Evolutionary conservation across 2,329 filamentous ascomycete species (phyloP).

Genomic region (Kalmusia sp.): DNA sequence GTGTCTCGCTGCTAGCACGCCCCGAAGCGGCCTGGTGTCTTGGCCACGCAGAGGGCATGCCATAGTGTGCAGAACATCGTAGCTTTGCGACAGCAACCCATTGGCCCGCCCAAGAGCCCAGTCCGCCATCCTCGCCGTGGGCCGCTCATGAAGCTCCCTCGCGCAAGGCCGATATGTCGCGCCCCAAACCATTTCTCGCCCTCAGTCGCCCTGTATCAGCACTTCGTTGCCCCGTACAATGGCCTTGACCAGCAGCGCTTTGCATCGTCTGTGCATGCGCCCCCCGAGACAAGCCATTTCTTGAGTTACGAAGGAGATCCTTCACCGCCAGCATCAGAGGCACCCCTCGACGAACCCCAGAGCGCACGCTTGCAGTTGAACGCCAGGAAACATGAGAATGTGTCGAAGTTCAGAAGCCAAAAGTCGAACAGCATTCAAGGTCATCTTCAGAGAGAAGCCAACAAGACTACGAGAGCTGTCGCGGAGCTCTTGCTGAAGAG

Average conservation of each 20-base stretch:
- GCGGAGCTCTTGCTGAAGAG: constrained; percentile 14
- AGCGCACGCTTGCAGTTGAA: too few species aligned
- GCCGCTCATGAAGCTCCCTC: constrained; percentile 35
- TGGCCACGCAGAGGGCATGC: constrained; percentile 3
- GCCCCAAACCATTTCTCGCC: constrained; percentile 42
- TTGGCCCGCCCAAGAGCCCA: constrained; percentile 8
- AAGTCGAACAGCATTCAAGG: background rate
- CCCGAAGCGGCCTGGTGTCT: constrained; percentile 5
- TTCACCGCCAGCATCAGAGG: background rate
- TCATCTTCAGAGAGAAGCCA: background rate
- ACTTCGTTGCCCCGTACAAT: constrained; percentile 33
- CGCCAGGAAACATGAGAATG: too few species aligned
- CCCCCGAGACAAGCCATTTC: constrained; percentile 3
- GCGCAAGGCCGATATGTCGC: constrained; percentile 35
- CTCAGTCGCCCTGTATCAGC: constrained; percentile 40
- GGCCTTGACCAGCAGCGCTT: constrained; percentile 22
- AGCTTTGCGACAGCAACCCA: constrained; percentile 1
- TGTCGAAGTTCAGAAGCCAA: background rate
- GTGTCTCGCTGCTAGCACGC: background rate
- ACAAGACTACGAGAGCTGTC: background rate
- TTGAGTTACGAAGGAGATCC: background rate
- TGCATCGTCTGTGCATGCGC: constrained; percentile 22
- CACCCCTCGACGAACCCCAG: background rate
- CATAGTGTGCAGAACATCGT: background rate
- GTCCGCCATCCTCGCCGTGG: constrained; percentile 12